Percentiles rank a stretch among this genome's conserved stretches.
Evolutionary conservation across 1,284 basidiomycete species (phyloP).

Genomic region (Ceratobasidium sp.): DNA sequence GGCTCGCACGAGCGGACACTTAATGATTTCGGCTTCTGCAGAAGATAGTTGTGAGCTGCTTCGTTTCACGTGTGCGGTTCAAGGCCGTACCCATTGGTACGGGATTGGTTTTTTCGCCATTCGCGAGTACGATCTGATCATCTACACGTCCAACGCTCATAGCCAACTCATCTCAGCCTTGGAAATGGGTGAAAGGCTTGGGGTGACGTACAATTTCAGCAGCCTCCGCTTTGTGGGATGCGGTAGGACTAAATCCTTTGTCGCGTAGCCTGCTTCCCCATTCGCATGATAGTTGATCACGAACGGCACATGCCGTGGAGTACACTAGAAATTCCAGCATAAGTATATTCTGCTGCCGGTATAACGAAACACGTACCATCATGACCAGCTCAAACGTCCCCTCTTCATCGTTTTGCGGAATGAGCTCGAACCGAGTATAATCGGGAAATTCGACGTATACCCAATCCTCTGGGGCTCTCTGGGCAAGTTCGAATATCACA

Average conservation of each 20-base stretch:
- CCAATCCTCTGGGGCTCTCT: slow-evolving; percentile 42
- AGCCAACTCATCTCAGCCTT: neutral
- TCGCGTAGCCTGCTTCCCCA: slow-evolving; percentile 43
- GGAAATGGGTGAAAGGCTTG: neutral
- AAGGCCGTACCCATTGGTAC: slow-evolving; percentile 36
- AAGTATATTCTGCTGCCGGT: neutral
- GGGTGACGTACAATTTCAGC: slow-evolving; percentile 36
- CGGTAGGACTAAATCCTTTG: slow-evolving; percentile 43
- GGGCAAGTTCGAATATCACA: slow-evolving; percentile 26
- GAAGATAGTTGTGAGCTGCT: neutral
- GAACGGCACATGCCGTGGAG: slow-evolving; percentile 39
- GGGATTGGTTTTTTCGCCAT: slow-evolving; percentile 48
- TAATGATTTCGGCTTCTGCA: slow-evolving; percentile 39
- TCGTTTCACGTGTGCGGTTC: neutral
- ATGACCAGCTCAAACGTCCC: slow-evolving; percentile 36
- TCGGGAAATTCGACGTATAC: slow-evolving; percentile 38
- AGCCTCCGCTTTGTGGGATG: slow-evolving; percentile 47
- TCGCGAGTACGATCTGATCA: slow-evolving; percentile 47
- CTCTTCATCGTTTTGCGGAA: slow-evolving; percentile 39
- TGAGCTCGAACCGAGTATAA: slow-evolving; percentile 19
- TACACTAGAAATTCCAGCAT: neutral
- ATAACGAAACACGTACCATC: slow-evolving; percentile 15
- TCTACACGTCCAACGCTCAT: slow-evolving; percentile 45
- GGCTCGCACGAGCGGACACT: slow-evolving; percentile 54
- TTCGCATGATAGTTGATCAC: slow-evolving; percentile 39